Conservation (phyloP, 139 green algal species). For the Tetradesmus lagerheimii region DNA sequence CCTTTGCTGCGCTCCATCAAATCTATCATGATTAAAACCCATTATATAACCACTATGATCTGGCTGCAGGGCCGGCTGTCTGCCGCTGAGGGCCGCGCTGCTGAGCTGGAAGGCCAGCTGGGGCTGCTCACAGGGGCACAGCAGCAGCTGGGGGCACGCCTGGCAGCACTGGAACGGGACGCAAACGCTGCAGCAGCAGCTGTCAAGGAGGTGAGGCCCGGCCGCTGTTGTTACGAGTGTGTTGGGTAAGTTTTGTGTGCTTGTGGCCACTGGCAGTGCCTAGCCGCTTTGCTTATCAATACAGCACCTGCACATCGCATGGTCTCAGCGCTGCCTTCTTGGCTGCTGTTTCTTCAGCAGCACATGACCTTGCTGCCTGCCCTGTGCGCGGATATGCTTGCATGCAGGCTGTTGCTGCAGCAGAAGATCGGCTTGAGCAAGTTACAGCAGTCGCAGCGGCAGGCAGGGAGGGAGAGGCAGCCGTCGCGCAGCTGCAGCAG, state of each 20-base stretch:
- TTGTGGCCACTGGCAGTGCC: too few relatives aligned
- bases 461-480: not conserved
- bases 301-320: too few relatives aligned
- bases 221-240: not conserved
- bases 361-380: not conserved
- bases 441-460: not conserved
- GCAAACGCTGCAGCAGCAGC: slow-evolving; percentile 22
- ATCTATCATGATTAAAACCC: too few relatives aligned
- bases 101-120: slow-evolving; percentile 45
- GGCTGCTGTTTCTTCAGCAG: too few relatives aligned
- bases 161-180: not conserved
- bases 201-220: not conserved
- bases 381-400: not conserved
- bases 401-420: not conserved
- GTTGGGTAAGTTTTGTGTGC: not conserved
- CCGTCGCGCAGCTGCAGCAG: not conserved
- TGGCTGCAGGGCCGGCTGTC: not conserved
- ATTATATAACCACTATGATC: not conserved
- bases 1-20: too few relatives aligned
- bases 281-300: too few relatives aligned
- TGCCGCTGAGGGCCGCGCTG: slow-evolving; percentile 22
- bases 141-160: not conserved
- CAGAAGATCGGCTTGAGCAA: not conserved
- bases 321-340: too few relatives aligned
- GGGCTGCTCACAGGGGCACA: slow-evolving; percentile 11